These are phyloP conservation scores for Venturiaceae sp. DNA, from an alignment of 2,329 filamentous ascomycete species.

Conservation along the genomic window DNA sequence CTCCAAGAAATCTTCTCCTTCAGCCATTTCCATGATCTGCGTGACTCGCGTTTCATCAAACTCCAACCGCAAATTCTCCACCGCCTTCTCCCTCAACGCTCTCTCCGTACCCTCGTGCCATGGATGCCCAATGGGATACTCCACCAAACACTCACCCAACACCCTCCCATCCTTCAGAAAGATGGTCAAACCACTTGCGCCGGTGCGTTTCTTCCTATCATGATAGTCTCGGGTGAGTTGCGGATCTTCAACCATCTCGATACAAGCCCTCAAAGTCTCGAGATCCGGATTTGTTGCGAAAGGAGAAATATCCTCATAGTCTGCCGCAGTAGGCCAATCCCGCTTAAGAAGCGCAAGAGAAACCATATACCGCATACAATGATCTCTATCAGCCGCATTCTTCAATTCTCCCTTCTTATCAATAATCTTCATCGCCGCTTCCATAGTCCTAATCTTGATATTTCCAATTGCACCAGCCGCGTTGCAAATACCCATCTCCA, in stretches of 20 bases:
- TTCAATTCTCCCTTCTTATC: constrained; percentile 19
- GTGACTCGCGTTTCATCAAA: neutral
- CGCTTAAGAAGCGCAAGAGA: constrained; percentile 24
- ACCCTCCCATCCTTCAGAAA: constrained; percentile 15
- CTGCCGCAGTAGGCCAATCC: constrained; percentile 12
- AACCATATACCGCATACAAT: constrained; percentile 25
- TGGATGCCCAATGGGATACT: constrained; percentile 26
- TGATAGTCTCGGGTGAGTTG: neutral
- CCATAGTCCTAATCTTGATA: neutral
- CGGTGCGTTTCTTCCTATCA: neutral
- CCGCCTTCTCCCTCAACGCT: constrained; percentile 14
- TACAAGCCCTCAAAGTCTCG: neutral
- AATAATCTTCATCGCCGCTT: constrained; percentile 18
- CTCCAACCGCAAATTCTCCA: constrained; percentile 12
- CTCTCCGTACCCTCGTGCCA: constrained; percentile 12
- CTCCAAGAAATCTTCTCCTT: neutral
- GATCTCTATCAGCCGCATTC: constrained; percentile 25
- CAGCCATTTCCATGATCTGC: neutral
- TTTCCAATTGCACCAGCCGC: neutral
- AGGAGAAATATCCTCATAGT: constrained; percentile 19
- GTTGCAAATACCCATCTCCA: neutral
- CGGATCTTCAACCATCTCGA: neutral
- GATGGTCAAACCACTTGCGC: constrained; percentile 16
- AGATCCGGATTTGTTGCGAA: constrained; percentile 13
- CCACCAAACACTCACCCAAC: constrained; percentile 20